Evolutionary conservation across 352 stramenopile genomes (phyloP).

Genomic region (Phytopythium boreale): DNA sequence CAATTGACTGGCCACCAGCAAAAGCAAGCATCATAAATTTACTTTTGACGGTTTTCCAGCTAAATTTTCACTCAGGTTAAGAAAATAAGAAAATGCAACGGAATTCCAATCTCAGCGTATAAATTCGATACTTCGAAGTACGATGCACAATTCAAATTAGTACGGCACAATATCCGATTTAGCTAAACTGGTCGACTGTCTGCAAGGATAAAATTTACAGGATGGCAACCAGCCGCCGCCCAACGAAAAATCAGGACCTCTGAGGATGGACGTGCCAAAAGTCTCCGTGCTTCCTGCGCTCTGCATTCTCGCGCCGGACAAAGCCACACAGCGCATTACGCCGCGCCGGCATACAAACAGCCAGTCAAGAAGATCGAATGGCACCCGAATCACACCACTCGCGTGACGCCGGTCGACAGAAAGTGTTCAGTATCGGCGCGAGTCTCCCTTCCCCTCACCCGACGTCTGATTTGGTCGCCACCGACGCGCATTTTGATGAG

Average conservation of each 20-base stretch:
- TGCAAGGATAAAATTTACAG: not conserved
- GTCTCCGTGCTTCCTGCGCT: not conserved
- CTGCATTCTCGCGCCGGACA: not conserved
- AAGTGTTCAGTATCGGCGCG: not conserved
- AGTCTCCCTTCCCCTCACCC: slow-evolving; percentile 2
- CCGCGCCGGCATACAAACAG: not conserved
- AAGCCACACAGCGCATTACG: not conserved
- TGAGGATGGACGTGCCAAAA: not conserved
- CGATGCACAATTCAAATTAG: too few relatives aligned
- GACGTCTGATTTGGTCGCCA: slow-evolving; percentile 5
- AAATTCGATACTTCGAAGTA: too few relatives aligned
- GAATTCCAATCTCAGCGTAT: too few relatives aligned
- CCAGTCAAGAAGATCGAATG: not conserved
- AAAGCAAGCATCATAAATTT: too few relatives aligned
- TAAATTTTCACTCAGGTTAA: too few relatives aligned
- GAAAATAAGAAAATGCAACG: too few relatives aligned
- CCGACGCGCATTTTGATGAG: not conserved
- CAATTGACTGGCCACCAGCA: not conserved
- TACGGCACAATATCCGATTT: too few relatives aligned
- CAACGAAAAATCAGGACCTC: not conserved
- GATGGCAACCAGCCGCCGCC: not conserved
- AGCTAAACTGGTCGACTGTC: not conserved
- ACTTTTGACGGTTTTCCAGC: too few relatives aligned
- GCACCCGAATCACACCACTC: not conserved
- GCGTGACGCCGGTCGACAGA: not conserved